These are phyloP conservation scores for Pseudonectria foliicola DNA, from an alignment of 2,329 filamentous ascomycete genomes.

Conservation along the genomic window DNA sequence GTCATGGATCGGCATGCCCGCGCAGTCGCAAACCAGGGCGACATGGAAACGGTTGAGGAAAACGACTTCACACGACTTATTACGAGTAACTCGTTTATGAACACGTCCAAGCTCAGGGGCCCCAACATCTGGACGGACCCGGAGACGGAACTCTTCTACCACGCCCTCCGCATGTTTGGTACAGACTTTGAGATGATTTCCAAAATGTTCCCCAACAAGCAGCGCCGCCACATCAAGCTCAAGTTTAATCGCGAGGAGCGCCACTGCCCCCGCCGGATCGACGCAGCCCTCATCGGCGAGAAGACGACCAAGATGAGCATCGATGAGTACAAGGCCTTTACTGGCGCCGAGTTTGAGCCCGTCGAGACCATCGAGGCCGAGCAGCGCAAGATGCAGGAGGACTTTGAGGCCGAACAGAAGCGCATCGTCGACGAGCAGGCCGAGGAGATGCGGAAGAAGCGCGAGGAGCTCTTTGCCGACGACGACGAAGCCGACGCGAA, in stretches of 20 bases:
- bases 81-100: constrained; percentile 61
- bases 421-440: constrained; percentile 39
- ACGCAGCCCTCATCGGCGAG: constrained; percentile 54
- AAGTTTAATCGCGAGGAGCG: constrained; percentile 79
- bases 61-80: constrained; percentile 69
- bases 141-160: constrained; percentile 70
- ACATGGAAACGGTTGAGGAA: constrained; percentile 62
- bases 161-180: constrained; percentile 67
- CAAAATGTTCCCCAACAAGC: constrained; percentile 66
- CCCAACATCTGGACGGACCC: constrained; percentile 63
- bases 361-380: constrained; percentile 51
- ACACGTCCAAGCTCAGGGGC: constrained; percentile 53
- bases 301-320: constrained; percentile 52
- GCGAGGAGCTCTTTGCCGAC: constrained; percentile 42
- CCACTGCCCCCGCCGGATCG: constrained; percentile 55
- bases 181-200: constrained; percentile 78
- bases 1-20: constrained; percentile 62
- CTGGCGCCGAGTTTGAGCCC: constrained; percentile 46
- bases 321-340: constrained; percentile 51
- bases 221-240: constrained; percentile 67
- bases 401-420: constrained; percentile 38
- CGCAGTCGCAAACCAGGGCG: constrained; percentile 42
- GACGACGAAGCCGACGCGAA: constrained; percentile 24
- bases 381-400: constrained; percentile 39
- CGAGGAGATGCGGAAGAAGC: constrained; percentile 40